Conservation (phyloP, 306 rosid species). For the Trichosanthes cucumerina region DNA sequence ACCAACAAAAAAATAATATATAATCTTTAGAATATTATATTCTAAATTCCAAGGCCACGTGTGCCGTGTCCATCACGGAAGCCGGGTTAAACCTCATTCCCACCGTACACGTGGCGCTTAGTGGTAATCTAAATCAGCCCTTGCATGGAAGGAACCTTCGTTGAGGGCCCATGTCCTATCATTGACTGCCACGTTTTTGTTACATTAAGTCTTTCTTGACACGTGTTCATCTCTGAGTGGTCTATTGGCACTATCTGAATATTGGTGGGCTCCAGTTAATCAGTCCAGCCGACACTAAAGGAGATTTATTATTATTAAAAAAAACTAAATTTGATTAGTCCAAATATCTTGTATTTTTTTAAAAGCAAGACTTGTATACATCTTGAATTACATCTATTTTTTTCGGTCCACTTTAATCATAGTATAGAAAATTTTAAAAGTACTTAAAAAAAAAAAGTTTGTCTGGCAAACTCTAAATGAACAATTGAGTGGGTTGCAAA, state of each 20-base stretch:
- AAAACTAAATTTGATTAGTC: not conserved
- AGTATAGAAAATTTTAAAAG: too few species aligned
- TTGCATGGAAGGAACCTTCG: constrained; percentile 33
- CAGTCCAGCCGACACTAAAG: constrained; percentile 1
- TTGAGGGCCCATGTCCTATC: not conserved
- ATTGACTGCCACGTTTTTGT: constrained; percentile 20
- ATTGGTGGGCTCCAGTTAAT: not conserved
- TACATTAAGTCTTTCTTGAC: constrained; percentile 1
- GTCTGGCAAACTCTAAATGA: too few species aligned
- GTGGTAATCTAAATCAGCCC: constrained; percentile 18
- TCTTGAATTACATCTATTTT: too few species aligned
- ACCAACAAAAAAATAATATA: not conserved
- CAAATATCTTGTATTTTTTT: not conserved
- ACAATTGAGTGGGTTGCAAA: too few species aligned
- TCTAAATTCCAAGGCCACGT: constrained; percentile 7
- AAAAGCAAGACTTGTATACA: too few species aligned
- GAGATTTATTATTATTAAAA: not conserved
- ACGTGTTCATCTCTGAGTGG: constrained; percentile 25
- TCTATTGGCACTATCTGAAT: not conserved
- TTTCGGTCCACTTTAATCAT: too few species aligned
- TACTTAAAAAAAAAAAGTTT: too few species aligned
- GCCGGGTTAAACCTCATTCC: not conserved
- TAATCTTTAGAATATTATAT: not conserved
- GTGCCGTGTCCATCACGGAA: constrained; percentile 23
- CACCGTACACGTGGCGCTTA: constrained; percentile 39